Percentiles rank a stretch among this genome's conserved stretches.
These are phyloP conservation scores for Kodamaea anthophila DNA, from an alignment of 1,139 yeast species.

Conservation along the genomic window DNA sequence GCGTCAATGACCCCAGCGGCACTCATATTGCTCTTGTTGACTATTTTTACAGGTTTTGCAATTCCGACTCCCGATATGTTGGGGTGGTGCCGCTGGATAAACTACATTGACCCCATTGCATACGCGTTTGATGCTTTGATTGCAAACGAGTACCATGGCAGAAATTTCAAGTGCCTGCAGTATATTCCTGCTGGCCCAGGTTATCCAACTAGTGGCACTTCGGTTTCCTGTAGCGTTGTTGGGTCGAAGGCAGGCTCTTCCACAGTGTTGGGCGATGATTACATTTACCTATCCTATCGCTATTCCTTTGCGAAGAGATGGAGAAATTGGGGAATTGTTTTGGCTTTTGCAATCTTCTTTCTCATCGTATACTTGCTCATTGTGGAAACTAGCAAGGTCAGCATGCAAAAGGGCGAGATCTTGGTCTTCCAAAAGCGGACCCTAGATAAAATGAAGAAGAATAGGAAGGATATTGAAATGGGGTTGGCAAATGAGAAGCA, in stretches of 20 bases:
- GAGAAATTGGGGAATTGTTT: conserved; percentile 75
- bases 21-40: conserved; percentile 44
- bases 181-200: conserved; percentile 50
- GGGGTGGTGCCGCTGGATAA: conserved; percentile 79
- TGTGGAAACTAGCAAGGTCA: conserved; percentile 64
- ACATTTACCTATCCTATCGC: conserved; percentile 38
- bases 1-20: conserved; percentile 75
- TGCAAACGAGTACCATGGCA: conserved; percentile 50
- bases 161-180: conserved; percentile 34
- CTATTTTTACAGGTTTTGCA: conserved; percentile 60
- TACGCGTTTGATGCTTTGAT: conserved; percentile 44
- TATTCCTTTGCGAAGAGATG: conserved; percentile 61
- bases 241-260: conserved; percentile 57
- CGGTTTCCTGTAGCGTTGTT: conserved; percentile 54
- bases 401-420: conserved; percentile 79
- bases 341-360: conserved; percentile 54
- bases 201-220: conserved; percentile 32
- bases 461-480: conserved; percentile 15
- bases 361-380: conserved; percentile 48
- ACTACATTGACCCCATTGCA: conserved; percentile 64
- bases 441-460: conserved; percentile 22
- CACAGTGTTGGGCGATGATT: conserved; percentile 54
- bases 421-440: conserved; percentile 50
- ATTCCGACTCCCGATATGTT: conserved; percentile 62
- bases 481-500: neutral